These are phyloP conservation scores for Lanmaoa rubissima DNA, from an alignment of 768 basidiomycete genomes.

Conservation along the genomic window DNA sequence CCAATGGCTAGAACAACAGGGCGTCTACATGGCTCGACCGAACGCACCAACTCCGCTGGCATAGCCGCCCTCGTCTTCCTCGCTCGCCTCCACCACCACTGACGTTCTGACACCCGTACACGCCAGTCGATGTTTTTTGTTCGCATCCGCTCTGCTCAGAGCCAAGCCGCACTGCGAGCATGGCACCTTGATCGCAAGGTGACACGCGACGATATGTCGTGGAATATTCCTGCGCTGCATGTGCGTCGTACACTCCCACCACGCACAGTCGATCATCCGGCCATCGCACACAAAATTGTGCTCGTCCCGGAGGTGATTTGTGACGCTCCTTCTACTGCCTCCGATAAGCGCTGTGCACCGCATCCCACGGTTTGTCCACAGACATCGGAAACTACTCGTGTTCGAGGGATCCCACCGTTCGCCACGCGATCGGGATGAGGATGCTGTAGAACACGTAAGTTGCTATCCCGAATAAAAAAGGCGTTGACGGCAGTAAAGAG, in stretches of 20 bases:
- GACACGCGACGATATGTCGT: slow-evolving; percentile 25
- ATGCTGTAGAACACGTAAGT: slow-evolving; percentile 15
- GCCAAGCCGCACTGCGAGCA: slow-evolving; percentile 16
- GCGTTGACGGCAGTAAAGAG: neutral
- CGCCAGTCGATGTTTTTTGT: slow-evolving; percentile 18
- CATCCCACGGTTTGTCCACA: slow-evolving; percentile 14
- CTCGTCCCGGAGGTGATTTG: slow-evolving; percentile 19
- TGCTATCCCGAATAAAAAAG: neutral
- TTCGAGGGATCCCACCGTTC: slow-evolving; percentile 6
- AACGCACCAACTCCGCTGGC: slow-evolving; percentile 16
- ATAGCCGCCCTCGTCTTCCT: slow-evolving; percentile 2
- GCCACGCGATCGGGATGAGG: slow-evolving; percentile 3
- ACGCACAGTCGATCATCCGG: slow-evolving; percentile 11
- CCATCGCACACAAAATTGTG: slow-evolving; percentile 24
- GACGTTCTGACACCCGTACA: slow-evolving; percentile 5
- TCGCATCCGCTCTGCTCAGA: slow-evolving; percentile 25
- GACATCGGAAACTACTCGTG: slow-evolving; percentile 17
- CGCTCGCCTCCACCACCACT: neutral
- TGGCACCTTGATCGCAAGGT: slow-evolving; percentile 23
- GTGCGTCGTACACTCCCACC: slow-evolving; percentile 10
- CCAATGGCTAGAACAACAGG: neutral
- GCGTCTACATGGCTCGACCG: neutral
- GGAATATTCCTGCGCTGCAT: slow-evolving; percentile 29
- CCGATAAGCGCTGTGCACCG: slow-evolving; percentile 15
- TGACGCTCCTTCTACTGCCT: slow-evolving; percentile 20